phyloP scores from a whole-genome alignment of 306 rosid genomes.

The Trifolium subterraneum region DNA sequence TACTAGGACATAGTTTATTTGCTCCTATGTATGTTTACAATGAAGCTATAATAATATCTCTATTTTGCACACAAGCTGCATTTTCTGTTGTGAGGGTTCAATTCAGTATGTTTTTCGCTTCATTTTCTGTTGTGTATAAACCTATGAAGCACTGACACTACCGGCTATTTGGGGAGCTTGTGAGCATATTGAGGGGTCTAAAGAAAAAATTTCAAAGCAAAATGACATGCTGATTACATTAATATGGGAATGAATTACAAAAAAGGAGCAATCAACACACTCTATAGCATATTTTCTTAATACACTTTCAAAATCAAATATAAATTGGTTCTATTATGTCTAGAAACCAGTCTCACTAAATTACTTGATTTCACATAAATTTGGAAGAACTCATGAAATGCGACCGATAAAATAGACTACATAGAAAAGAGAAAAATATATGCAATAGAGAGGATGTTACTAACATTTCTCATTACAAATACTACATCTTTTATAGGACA shows the following conservation, averaged over 20 bases:
- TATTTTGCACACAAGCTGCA: constrained; percentile 9
- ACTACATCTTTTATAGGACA: not conserved
- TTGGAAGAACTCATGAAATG: not conserved
- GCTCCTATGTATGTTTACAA: not conserved
- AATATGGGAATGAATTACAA: not conserved
- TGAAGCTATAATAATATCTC: constrained; percentile 6
- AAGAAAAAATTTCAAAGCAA: not conserved
- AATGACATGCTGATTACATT: not conserved
- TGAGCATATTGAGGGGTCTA: no score
- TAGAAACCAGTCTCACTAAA: not conserved
- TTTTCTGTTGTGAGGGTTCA: constrained; percentile 2
- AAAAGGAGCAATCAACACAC: not conserved
- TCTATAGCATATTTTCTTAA: not conserved
- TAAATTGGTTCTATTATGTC: no score
- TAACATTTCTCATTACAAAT: not conserved
- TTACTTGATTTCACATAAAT: not conserved
- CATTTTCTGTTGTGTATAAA: not conserved
- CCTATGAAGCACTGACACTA: not conserved
- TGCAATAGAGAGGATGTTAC: not conserved
- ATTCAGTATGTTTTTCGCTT: not conserved
- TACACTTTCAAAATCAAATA: not conserved
- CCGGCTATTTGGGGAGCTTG: no score
- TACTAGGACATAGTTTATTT: not conserved
- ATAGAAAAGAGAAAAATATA: not conserved
- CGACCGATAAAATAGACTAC: not conserved